Evolutionary conservation across 2,329 filamentous ascomycete species (phyloP).

Genomic region (Diaporthe citriasiana): DNA sequence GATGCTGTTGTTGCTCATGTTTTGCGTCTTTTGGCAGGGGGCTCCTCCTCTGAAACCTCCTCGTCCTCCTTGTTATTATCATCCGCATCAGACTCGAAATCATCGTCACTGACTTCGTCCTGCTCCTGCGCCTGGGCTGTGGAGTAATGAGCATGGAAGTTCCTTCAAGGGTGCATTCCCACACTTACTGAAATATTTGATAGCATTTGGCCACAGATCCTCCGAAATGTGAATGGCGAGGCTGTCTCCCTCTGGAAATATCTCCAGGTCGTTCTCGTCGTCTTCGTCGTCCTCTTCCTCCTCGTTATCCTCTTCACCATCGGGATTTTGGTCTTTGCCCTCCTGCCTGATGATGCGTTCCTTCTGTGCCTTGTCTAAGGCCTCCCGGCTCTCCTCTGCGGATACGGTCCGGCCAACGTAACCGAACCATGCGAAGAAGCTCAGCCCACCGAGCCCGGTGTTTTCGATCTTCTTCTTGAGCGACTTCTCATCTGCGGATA

Average conservation of each 20-base stretch:
- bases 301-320: constrained; percentile 64
- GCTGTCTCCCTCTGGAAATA: constrained; percentile 90
- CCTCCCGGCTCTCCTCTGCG: constrained; percentile 78
- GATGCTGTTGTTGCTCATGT: constrained; percentile 45
- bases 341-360: constrained; percentile 65
- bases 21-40: constrained; percentile 60
- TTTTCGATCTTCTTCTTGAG: constrained; percentile 69
- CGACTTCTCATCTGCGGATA: constrained; percentile 63
- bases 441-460: constrained; percentile 74
- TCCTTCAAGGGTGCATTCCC: neutral
- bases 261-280: constrained; percentile 79
- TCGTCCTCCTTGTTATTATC: constrained; percentile 68
- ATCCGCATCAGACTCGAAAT: constrained; percentile 76
- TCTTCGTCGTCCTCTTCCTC: constrained; percentile 73
- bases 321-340: constrained; percentile 56
- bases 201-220: constrained; percentile 89
- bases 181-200: constrained; percentile 90
- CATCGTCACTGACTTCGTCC: constrained; percentile 75
- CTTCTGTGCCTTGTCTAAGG: constrained; percentile 70
- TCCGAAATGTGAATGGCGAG: constrained; percentile 85
- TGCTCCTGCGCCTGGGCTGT: constrained; percentile 79
- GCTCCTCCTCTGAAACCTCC: constrained; percentile 55
- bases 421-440: constrained; percentile 93
- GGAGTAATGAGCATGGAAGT: constrained; percentile 53
- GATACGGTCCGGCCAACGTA: constrained; percentile 79